Evolutionary conservation across 148 eudicot species (phyloP).

Genomic region (Beta vulgaris): DNA sequence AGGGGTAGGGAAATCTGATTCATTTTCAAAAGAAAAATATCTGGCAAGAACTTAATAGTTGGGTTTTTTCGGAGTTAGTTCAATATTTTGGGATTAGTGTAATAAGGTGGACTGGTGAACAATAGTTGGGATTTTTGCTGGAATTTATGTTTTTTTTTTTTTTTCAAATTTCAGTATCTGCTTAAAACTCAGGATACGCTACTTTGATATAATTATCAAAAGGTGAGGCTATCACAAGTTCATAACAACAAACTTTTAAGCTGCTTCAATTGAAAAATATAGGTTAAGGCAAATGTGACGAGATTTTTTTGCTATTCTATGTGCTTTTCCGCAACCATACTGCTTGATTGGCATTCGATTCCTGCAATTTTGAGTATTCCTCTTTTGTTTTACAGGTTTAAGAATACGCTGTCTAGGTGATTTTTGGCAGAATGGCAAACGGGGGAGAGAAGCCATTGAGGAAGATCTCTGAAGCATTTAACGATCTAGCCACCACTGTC

Average conservation of each 20-base stretch:
- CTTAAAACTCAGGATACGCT: no score
- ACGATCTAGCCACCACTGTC: constrained; percentile 42
- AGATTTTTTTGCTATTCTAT: neutral
- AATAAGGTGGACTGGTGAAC: no score
- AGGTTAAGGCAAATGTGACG: neutral
- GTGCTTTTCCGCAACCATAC: neutral
- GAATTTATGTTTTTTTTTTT: no score
- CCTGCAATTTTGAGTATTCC: neutral
- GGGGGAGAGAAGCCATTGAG: constrained; percentile 55
- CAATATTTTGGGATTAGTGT: no score
- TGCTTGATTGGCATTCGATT: neutral
- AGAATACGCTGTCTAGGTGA: neutral
- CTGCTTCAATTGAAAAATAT: neutral
- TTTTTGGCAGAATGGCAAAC: constrained; percentile 33
- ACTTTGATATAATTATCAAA: no score
- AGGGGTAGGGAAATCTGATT: no score
- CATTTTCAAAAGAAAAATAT: no score
- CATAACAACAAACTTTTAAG: neutral
- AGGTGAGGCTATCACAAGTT: neutral
- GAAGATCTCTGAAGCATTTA: constrained; percentile 67
- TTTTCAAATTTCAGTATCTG: no score
- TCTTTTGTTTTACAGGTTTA: neutral
- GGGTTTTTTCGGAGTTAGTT: no score
- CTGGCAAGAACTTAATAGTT: no score
- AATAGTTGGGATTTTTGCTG: no score